phyloP scores from a whole-genome alignment of 2,329 filamentous ascomycete genomes.

The Penicillium palitans region DNA sequence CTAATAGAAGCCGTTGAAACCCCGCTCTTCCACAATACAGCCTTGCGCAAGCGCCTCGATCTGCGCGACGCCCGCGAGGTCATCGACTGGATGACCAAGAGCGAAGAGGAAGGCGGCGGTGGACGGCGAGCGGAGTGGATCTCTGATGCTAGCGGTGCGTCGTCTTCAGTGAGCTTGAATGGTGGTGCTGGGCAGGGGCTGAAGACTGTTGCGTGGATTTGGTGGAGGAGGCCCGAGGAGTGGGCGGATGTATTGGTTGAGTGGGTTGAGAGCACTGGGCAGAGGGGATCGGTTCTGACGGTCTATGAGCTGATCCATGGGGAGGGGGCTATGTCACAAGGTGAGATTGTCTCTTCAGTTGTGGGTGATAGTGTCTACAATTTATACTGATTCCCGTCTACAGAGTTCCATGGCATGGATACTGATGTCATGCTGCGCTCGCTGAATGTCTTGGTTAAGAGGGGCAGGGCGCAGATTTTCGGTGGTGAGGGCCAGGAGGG shows the following conservation, averaged over 20 bases:
- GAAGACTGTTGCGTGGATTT: constrained; percentile 69
- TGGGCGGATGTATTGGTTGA: constrained; percentile 78
- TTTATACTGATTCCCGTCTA: constrained; percentile 10
- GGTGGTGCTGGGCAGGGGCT: constrained; percentile 26
- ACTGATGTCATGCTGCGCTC: constrained; percentile 75
- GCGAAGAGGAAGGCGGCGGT: constrained; percentile 48
- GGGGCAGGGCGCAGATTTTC: constrained; percentile 90
- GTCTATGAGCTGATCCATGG: constrained; percentile 88
- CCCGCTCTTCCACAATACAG: constrained; percentile 56
- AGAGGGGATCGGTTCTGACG: constrained; percentile 85
- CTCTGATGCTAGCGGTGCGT: constrained; percentile 24
- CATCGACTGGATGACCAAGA: constrained; percentile 56
- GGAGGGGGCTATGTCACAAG: constrained; percentile 71
- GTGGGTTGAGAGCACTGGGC: constrained; percentile 83
- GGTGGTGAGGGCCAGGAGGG: constrained; percentile 83
- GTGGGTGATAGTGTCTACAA: background rate
- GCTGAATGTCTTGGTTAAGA: constrained; percentile 78
- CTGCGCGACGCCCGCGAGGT: constrained; percentile 55
- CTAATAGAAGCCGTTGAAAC: constrained; percentile 62
- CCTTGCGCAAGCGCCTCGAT: constrained; percentile 48
- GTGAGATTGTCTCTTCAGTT: constrained; percentile 45
- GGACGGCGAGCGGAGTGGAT: constrained; percentile 63
- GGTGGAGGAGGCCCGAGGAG: constrained; percentile 84
- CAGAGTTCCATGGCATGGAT: constrained; percentile 89
- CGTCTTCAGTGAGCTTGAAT: background rate